Conservation (phyloP, 2,329 filamentous ascomycete species). For the Epichloe festucae region DNA sequence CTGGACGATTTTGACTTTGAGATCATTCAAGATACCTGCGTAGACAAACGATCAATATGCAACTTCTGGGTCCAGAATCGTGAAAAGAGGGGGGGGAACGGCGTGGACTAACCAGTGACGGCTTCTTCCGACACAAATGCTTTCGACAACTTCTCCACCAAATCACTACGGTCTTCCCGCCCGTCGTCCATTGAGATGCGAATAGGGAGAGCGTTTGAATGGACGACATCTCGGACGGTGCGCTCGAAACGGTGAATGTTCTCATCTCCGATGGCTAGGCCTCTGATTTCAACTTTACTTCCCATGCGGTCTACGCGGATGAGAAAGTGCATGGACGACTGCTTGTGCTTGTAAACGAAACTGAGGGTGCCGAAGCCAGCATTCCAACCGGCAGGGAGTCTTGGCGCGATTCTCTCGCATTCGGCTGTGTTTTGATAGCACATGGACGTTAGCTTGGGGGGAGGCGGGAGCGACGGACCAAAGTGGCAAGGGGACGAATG, state of each 20-base stretch:
- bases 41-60: background rate
- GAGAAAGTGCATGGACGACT: conserved; percentile 75
- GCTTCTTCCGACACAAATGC: conserved; percentile 64
- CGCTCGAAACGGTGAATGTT: conserved; percentile 69
- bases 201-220: conserved; percentile 40
- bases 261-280: conserved; percentile 67
- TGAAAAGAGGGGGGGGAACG: background rate
- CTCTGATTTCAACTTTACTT: conserved; percentile 71
- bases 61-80: background rate
- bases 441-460: background rate
- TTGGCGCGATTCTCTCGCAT: conserved; percentile 43
- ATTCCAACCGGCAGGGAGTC: conserved; percentile 73
- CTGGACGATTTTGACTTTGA: conserved; percentile 73
- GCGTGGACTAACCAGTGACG: conserved; percentile 31
- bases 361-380: conserved; percentile 54
- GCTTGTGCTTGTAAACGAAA: conserved; percentile 77
- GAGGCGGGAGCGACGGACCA: background rate
- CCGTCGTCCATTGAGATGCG: conserved; percentile 36
- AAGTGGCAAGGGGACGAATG: background rate
- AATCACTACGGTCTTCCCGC: conserved; percentile 35
- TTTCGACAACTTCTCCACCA: conserved; percentile 36
- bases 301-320: conserved; percentile 74
- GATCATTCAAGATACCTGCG: conserved; percentile 51
- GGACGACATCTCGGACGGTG: conserved; percentile 58
- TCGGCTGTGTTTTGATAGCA: conserved; percentile 17